Conservation (phyloP, 371 early-diverging fungal genomes). For the Polyrhizophydium stewartii region DNA sequence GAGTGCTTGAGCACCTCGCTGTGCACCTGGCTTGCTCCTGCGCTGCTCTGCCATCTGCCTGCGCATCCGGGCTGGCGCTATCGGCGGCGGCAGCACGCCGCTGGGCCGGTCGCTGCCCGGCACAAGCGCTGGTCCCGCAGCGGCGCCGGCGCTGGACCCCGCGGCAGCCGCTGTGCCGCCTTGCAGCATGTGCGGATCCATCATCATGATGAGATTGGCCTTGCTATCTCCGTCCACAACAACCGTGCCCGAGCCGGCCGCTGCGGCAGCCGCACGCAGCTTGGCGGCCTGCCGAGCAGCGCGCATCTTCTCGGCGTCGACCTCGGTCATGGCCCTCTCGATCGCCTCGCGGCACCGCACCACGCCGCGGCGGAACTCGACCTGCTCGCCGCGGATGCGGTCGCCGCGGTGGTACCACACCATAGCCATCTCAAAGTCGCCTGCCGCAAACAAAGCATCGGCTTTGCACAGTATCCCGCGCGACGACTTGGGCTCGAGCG, state of each 20-base stretch:
- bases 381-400: constrained; percentile 42
- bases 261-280: constrained; percentile 14
- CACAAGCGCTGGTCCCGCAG: no score
- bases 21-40: not conserved
- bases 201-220: constrained; percentile 10
- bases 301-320: constrained; percentile 22
- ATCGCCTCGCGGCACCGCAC: constrained; percentile 52
- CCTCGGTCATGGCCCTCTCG: constrained; percentile 45
- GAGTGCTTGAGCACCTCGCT: no score
- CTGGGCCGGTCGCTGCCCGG: no score
- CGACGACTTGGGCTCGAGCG: constrained; percentile 35
- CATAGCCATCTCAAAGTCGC: constrained; percentile 52
- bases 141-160: not conserved
- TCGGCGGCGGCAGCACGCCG: not conserved
- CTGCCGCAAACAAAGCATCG: constrained; percentile 45
- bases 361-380: constrained; percentile 46
- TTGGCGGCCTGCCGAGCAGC: constrained; percentile 20
- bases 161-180: constrained; percentile 8
- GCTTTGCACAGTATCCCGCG: constrained; percentile 48
- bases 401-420: constrained; percentile 50
- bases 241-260: not conserved
- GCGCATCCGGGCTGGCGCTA: not conserved
- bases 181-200: constrained; percentile 9
- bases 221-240: constrained; percentile 1
- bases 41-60: not conserved